phyloP scores from a whole-genome alignment of 1,139 yeast species.

The Barnettozyma hawaiiensis region DNA sequence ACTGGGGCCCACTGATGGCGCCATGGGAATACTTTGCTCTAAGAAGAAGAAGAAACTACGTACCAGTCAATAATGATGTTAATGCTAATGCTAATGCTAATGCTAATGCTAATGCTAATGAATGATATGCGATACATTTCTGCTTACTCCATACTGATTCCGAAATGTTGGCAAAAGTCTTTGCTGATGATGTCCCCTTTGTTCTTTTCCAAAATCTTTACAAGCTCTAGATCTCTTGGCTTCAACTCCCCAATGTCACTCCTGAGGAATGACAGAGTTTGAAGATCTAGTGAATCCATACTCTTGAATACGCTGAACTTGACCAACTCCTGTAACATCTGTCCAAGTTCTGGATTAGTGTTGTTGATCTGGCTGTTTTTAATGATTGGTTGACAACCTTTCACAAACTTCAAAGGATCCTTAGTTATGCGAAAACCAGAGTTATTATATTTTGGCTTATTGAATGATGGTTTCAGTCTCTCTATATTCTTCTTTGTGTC shows the following conservation, averaged over 20 bases:
- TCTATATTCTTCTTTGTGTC: not conserved
- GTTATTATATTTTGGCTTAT: not conserved
- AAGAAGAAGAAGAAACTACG: conserved; percentile 1
- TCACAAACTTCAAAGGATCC: not conserved
- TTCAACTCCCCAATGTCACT: conserved; percentile 11
- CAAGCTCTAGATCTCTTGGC: conserved; percentile 4
- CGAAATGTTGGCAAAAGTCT: conserved; percentile 9
- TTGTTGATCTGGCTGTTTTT: not conserved
- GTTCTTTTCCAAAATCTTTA: not conserved
- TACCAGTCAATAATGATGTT: not conserved
- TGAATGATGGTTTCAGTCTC: not conserved
- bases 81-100: not conserved
- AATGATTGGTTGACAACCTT: conserved; percentile 2
- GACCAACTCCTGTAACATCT: conserved; percentile 10
- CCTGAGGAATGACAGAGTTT: conserved; percentile 12
- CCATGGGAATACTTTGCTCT: conserved; percentile 19
- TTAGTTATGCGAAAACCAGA: not conserved
- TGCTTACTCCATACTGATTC: conserved; percentile 2
- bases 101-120: not conserved
- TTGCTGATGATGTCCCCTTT: not conserved
- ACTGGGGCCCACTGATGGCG: conserved; percentile 19
- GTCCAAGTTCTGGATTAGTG: not conserved
- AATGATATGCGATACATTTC: not conserved
- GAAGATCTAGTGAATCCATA: conserved; percentile 11
- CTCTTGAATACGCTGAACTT: conserved; percentile 16